Percentiles rank a stretch among this genome's conserved stretches.
phyloP scores from a whole-genome alignment of 352 stramenopile genomes.

The Phytophthora pini region DNA sequence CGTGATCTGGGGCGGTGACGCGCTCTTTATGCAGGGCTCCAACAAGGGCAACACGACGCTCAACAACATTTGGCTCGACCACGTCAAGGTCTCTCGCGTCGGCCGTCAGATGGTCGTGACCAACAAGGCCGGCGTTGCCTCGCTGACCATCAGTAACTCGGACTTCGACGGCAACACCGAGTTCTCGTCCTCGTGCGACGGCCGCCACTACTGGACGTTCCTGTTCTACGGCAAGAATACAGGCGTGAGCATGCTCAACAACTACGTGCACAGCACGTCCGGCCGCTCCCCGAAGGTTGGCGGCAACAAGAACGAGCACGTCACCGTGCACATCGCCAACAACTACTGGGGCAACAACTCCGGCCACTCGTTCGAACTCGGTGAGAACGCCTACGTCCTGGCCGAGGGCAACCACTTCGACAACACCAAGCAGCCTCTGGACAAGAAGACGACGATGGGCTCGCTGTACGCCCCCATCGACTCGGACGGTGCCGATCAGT shows the following conservation, averaged over 20 bases:
- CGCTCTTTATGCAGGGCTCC: conserved; percentile 33
- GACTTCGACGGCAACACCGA: conserved; percentile 57
- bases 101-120: conserved; percentile 54
- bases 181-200: conserved; percentile 53
- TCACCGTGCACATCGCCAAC: conserved; percentile 41
- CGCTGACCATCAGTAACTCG: conserved; percentile 58
- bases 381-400: conserved; percentile 36
- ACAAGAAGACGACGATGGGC: conserved; percentile 17
- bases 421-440: conserved; percentile 28
- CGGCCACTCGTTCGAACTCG: conserved; percentile 45
- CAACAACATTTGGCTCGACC: conserved; percentile 57
- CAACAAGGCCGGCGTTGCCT: conserved; percentile 38
- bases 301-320: conserved; percentile 25
- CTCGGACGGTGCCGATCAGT: conserved; percentile 9
- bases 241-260: conserved; percentile 41
- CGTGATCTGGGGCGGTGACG: conserved; percentile 43
- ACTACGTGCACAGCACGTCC: conserved; percentile 54
- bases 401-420: conserved; percentile 54
- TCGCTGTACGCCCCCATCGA: conserved; percentile 16
- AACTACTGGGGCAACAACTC: conserved; percentile 56
- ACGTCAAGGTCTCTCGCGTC: conserved; percentile 50
- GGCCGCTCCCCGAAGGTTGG: conserved; percentile 41
- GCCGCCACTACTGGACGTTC: conserved; percentile 60
- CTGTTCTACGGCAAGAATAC: conserved; percentile 41
- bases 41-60: conserved; percentile 27